Evolutionary conservation across 2,329 filamentous ascomycete species (phyloP), one percentile per base, ranked within the genome.

Genomic region (Diplodia intermedia): DNA sequence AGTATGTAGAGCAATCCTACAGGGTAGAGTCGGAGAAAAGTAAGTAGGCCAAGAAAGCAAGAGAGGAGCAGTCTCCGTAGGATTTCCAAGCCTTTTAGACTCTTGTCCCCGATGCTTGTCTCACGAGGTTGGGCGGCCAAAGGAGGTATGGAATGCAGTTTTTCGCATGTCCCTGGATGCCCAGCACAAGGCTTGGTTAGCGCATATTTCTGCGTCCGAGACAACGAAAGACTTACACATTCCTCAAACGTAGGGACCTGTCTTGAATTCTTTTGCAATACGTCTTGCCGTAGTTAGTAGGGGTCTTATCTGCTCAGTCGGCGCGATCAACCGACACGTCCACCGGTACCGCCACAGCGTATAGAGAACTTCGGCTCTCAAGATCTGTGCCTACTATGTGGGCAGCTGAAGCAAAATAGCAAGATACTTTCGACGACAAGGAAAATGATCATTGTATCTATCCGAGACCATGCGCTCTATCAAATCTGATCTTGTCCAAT

Each of bases 101-200:
- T 9, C 8, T 20, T 47, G 43, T 20, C 29, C 12, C 2, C 20
- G 12, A 52, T 9, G 12, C 6, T 52, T 52, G 23, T 31, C 15
- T 29, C 52, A 18, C 6, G 36, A 49, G 57, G 57, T 49, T 50
- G 43, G 60, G 47, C 60, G 43, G 47, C 29, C 47, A 14, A 52
- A 52, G n/a, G 60, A 53, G 47, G 11, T 15, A 52, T 38, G 60
- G 60, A 63, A 63, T 63, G 60, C 12, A 49, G 43, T 9, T 7
- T 26, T 38, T 38, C 47, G 29, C 36, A 26, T 50, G 40, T 36
- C 29, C 18, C 14, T 18, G 40, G n/a, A 18, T 18, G 40, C 40
- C 40, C 9, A 50, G 57, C 11, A 33, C 36, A n/a, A 20, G 33
- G 31, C n/a, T 18, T 15, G 31, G 20, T 63, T 63, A 63, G 60